Evolutionary conservation across 495 filamentous ascomycete species (phyloP).

Genomic region (Oidiodendron maius): DNA sequence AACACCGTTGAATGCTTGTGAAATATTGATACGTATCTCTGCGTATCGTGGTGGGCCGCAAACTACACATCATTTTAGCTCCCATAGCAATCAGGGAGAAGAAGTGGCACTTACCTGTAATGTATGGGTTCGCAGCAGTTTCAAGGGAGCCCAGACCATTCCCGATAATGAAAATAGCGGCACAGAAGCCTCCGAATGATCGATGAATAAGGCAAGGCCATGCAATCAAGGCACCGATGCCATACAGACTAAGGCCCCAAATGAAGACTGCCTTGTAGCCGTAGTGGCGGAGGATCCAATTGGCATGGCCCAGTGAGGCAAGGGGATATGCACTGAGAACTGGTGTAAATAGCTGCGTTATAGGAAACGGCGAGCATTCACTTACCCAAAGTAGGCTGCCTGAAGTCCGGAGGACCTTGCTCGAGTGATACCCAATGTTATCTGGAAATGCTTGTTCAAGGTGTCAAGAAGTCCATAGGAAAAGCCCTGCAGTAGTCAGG

Average conservation of each 20-base stretch:
- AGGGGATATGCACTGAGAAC: conserved; percentile 48
- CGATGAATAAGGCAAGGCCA: conserved; percentile 48
- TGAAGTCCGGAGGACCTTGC: conserved; percentile 48
- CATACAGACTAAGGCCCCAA: conserved; percentile 43
- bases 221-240: conserved; percentile 47
- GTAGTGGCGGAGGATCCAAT: conserved; percentile 45
- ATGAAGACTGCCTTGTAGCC: conserved; percentile 51
- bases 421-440: conserved; percentile 43
- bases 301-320: conserved; percentile 55
- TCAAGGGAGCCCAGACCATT: conserved; percentile 48
- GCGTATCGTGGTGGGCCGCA: conserved; percentile 46
- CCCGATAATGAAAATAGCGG: conserved; percentile 53
- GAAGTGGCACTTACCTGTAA: conserved; percentile 30
- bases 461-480: conserved; percentile 65
- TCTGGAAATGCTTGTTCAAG: conserved; percentile 46
- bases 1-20: conserved; percentile 49
- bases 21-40: conserved; percentile 49
- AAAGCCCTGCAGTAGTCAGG: conserved; percentile 48
- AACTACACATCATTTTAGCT: conserved; percentile 24
- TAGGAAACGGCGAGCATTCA: not conserved
- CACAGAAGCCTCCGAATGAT: conserved; percentile 56
- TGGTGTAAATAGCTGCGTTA: not conserved
- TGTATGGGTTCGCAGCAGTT: conserved; percentile 52
- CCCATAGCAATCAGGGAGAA: not conserved
- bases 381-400: conserved; percentile 45